phyloP scores from a whole-genome alignment of 1,284 basidiomycete species.

The Chalciporus piperatoides region DNA sequence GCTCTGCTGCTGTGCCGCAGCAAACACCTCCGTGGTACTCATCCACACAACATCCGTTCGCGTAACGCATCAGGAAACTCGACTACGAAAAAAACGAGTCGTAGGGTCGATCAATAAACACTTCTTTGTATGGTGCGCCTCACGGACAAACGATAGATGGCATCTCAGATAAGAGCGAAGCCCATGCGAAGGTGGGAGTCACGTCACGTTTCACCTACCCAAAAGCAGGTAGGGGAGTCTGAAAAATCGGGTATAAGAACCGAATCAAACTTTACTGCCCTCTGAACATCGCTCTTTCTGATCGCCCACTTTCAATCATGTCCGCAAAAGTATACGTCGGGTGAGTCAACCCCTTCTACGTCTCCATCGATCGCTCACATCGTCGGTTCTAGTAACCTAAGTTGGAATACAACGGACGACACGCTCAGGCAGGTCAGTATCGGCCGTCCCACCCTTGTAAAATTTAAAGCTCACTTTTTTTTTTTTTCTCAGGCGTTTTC shows the following conservation, averaged over 20 bases:
- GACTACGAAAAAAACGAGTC: too few species aligned
- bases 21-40: too few species aligned
- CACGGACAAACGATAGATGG: background rate
- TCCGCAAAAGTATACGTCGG: conserved; percentile 81
- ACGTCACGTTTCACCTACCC: conserved; percentile 16
- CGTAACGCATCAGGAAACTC: background rate
- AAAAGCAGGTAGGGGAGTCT: conserved; percentile 34
- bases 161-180: conserved; percentile 17
- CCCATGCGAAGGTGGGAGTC: background rate
- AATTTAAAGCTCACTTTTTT: conserved; percentile 5
- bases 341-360: conserved; percentile 48
- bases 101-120: too few species aligned
- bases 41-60: background rate
- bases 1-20: background rate
- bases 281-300: conserved; percentile 5
- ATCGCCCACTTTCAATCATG: conserved; percentile 42
- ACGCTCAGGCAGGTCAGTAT: conserved; percentile 72
- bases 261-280: conserved; percentile 21
- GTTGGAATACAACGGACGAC: conserved; percentile 90
- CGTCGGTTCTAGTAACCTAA: conserved; percentile 62
- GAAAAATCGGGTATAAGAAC: conserved; percentile 34
- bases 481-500: conserved; percentile 56
- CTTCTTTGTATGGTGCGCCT: background rate
- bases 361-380: conserved; percentile 25
- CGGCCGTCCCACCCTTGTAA: conserved; percentile 33